Percentiles rank a stretch among this genome's conserved stretches.
These are phyloP conservation scores for Iberis pinnata DNA, from an alignment of 345 rosid species.

Conservation along the genomic window DNA sequence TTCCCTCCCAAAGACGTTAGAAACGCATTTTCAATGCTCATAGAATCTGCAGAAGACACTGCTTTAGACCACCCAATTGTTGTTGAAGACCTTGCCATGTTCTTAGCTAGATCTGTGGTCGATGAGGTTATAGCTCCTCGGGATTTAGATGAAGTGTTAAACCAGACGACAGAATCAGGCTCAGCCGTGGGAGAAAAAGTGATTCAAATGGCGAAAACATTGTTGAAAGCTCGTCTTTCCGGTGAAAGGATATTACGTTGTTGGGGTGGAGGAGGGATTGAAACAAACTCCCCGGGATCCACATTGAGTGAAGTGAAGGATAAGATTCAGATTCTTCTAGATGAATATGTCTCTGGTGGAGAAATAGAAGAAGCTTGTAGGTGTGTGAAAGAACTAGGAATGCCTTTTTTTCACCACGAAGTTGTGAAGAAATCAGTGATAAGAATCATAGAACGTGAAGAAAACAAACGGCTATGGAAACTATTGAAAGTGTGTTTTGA, in stretches of 20 bases:
- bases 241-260: conserved; percentile 79
- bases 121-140: conserved; percentile 79
- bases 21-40: conserved; percentile 57
- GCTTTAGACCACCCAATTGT: conserved; percentile 72
- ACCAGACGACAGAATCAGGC: conserved; percentile 41
- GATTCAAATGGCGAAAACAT: conserved; percentile 64
- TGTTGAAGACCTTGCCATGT: conserved; percentile 83
- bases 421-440: conserved; percentile 69
- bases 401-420: conserved; percentile 88
- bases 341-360: conserved; percentile 77
- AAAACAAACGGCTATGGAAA: conserved; percentile 48
- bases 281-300: conserved; percentile 46
- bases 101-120: conserved; percentile 71
- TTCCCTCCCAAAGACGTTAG: conserved; percentile 64
- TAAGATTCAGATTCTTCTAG: conserved; percentile 56
- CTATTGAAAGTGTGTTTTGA: conserved; percentile 48
- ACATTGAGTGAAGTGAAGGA: conserved; percentile 71
- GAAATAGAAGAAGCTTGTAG: conserved; percentile 60
- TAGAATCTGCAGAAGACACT: conserved; percentile 78
- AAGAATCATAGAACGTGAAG: conserved; percentile 51
- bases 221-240: conserved; percentile 63
- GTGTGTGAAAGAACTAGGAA: conserved; percentile 74
- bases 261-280: conserved; percentile 71
- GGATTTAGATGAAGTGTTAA: conserved; percentile 56
- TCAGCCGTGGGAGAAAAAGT: conserved; percentile 51